Evolutionary conservation across 2,329 filamentous ascomycete genomes (phyloP).

Genomic region (Cordyceps cicadae): DNA sequence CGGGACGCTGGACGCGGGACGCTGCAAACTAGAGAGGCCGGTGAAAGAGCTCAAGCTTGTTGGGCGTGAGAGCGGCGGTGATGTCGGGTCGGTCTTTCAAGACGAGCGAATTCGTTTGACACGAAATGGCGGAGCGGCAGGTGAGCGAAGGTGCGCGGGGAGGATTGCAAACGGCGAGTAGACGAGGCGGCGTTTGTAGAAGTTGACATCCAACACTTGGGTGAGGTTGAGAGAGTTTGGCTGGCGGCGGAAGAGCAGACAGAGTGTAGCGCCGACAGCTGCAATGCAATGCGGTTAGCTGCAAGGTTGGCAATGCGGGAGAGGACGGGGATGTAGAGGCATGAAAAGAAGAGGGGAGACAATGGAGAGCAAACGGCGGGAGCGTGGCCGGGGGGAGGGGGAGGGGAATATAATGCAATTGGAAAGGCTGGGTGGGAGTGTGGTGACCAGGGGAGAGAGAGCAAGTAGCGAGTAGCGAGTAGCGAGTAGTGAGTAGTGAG

Average conservation of each 20-base stretch:
- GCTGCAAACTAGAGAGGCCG: background rate
- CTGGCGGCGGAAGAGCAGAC: background rate
- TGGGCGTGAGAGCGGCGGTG: background rate
- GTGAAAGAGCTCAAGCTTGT: background rate
- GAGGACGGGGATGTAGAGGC: background rate
- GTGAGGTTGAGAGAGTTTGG: background rate
- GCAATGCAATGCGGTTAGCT: conserved; percentile 23
- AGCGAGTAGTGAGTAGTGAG: no score
- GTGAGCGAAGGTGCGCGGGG: background rate
- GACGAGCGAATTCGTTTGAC: background rate
- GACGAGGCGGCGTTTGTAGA: background rate
- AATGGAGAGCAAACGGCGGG: conserved; percentile 1
- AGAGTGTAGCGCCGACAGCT: background rate
- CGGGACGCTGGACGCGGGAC: background rate
- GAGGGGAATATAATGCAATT: conserved; percentile 10
- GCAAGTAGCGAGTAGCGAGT: background rate
- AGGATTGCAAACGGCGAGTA: conserved; percentile 5
- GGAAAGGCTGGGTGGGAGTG: conserved; percentile 2
- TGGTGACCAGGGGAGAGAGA: background rate
- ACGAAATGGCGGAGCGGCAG: background rate
- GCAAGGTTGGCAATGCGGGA: conserved; percentile 20
- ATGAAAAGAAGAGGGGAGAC: background rate
- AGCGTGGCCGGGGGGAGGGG: background rate
- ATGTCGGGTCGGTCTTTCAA: background rate
- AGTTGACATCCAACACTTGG: background rate